Conservation (phyloP, 768 basidiomycete genomes). For the Cystobasidium ongulense region DNA sequence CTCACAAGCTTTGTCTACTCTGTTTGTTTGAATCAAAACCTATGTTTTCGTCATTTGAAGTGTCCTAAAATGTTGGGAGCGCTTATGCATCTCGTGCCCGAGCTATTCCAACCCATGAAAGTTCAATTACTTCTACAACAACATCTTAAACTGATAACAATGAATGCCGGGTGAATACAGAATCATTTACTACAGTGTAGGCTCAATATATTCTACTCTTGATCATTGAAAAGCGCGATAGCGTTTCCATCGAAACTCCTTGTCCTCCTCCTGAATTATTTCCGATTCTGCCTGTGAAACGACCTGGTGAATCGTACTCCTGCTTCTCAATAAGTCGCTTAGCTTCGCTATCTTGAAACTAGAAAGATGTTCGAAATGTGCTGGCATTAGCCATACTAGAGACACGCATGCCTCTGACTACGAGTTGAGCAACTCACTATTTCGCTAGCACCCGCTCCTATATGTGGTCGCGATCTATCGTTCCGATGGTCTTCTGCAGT, state of each 20-base stretch:
- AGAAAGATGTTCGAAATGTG: neutral
- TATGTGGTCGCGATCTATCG: conserved; percentile 43
- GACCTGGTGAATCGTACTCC: conserved; percentile 25
- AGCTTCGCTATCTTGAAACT: conserved; percentile 7
- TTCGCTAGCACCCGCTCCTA: conserved; percentile 46
- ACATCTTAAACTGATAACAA: neutral
- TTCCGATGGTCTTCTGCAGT: conserved; percentile 46
- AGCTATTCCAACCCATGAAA: no score
- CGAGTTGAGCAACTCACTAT: conserved; percentile 36
- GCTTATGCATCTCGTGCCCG: no score
- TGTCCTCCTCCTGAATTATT: neutral
- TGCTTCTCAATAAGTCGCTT: conserved; percentile 11
- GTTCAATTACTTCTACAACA: neutral
- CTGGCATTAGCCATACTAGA: no score
- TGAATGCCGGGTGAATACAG: neutral
- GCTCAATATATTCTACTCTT: conserved; percentile 26
- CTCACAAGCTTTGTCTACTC: no score
- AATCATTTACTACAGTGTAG: neutral
- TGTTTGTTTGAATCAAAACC: no score
- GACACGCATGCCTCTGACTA: no score
- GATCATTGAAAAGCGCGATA: conserved; percentile 29
- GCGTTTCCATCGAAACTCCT: conserved; percentile 19
- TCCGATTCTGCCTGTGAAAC: conserved; percentile 1
- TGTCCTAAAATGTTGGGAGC: no score
- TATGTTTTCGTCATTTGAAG: no score